Base-by-base conservation (phyloP, 2,329 filamentous ascomycete genomes). In the Cladosporium velox region DNA sequence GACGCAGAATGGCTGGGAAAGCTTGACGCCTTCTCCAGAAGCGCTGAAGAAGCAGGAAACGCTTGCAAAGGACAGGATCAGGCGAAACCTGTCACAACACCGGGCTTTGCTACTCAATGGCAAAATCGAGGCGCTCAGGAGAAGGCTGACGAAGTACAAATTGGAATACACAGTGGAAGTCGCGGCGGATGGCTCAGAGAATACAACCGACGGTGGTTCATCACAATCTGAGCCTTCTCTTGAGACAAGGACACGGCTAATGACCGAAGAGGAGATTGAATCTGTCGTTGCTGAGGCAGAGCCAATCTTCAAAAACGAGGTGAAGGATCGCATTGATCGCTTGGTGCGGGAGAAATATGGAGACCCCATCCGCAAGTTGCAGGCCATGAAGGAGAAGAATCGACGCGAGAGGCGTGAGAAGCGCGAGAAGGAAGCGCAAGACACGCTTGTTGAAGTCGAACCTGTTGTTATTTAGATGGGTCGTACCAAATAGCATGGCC, bases 1-100 rank as follows among this genome's bases (percentile, higher is more conserved):
- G 65, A 75, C 74, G 14, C 54, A 68, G 1, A 58, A 69, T 18
- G 74, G 74, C n/a, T 76, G 74, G 74, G 59, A 67, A 18, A 62
- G 44, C 32, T 21, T 52, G 44, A 54, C 57, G 28, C 57, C 57
- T 7, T 59, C 57, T 8, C 12, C 24, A 6, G 26, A 4, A 1
- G 11, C 52, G 26, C 52, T 35, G 52, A 18, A 28, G 38, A 18
- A 41, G 35, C n/a, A 47, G 38, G 57, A 59, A 26, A 6, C 5
- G 34, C 24, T 21, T 12, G 57, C 38, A 24, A 59, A 59, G 35
- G 26, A 44, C 14, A 59, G 18, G 57, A 59, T 59, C 24, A 59
- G 57, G 28, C 26, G 10, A 30, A 15, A 12, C n/a, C 52, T 57
- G 26, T 7, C 18, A 32, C 18, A 30, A 32, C 18, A 32, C 15